phyloP scores from a whole-genome alignment of 257 asterid genomes.

The Gynochthodes officinalis region DNA sequence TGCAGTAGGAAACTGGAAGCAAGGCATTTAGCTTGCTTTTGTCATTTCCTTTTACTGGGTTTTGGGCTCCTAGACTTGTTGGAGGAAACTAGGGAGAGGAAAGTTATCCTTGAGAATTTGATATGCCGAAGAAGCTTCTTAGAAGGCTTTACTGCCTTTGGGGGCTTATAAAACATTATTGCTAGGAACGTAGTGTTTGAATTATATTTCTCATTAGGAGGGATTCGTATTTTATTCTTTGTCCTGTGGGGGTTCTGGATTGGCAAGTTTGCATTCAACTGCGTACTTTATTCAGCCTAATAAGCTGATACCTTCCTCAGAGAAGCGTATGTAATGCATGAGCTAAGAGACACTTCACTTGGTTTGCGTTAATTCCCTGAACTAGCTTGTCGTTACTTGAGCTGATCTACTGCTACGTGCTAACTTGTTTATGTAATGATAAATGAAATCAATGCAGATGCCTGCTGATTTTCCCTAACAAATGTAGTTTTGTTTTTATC shows the following conservation, averaged over 20 bases:
- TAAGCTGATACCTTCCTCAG: neutral
- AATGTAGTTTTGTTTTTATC: constrained; percentile 3
- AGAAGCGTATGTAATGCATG: neutral
- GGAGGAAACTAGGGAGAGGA: neutral
- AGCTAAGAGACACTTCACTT: neutral
- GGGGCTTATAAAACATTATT: neutral
- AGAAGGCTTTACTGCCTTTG: neutral
- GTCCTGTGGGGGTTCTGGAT: neutral
- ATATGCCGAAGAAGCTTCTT: neutral
- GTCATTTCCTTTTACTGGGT: neutral
- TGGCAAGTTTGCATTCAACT: neutral
- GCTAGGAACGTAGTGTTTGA: neutral
- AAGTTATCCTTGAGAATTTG: neutral
- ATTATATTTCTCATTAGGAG: neutral
- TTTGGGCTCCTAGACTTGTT: neutral
- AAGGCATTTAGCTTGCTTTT: neutral
- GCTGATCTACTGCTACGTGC: no score
- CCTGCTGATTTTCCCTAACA: neutral
- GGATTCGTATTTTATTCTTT: neutral
- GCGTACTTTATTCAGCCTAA: neutral
- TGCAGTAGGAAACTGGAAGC: neutral
- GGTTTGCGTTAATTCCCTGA: neutral
- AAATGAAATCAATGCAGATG: no score
- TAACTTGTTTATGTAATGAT: no score
- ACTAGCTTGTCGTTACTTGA: no score